Evolutionary conservation across 176 grass and related monocot species (phyloP), one percentile per base, ranked within the genome.

Genomic region (Oryza meyeriana): DNA sequence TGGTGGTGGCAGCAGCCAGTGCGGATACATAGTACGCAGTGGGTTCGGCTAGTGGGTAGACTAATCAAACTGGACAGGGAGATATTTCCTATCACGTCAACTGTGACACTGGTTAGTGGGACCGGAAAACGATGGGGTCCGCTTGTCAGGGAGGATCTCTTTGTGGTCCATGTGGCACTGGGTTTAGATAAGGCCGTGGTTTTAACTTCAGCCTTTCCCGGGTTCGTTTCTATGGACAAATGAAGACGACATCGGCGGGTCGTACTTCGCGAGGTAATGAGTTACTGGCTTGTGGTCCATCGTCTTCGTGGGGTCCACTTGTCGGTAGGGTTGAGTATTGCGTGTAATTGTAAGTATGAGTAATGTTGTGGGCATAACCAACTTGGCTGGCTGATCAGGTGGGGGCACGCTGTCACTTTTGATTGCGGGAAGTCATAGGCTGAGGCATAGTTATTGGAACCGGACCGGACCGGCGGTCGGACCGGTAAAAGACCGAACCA

Each of bases 11-110:
- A 16, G 57, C 66, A 64, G 17, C 50, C 50, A 55, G 14, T 55
- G 76, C 63, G 76, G 41, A 63, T 85, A 38, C 75, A 55, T 33
- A 34, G 22, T 77, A 41, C 55, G 39, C 64, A 55, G 64, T 77
- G 65, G 64, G 52, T n/a, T 77, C n/a, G 48, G 11, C 66, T 24
- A 59, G 59, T 74, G 67, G 34, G 72, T 67, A 74, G 67, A 27
- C 66, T 71, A 59, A 33, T 79, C 72, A 39, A 69, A 24, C 18
- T 22, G n/a, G 50, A 45, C 38, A 28, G 0, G 75, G 44, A 67
- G 61, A 67, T 79, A 84, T 84, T 62, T 80, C 22, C 20, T 1
- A 8, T 1, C 5, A 16, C 11, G 12, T 27, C 38, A 61, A 8
- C 22, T 10, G 1, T 3, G 0, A 4, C 0, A 1, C 68, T 87